A percentile compares a stretch with the other conserved stretches of the same genome.
Conservation (phyloP, 352 stramenopile genomes). For the Pythium utonaiense region DNA sequence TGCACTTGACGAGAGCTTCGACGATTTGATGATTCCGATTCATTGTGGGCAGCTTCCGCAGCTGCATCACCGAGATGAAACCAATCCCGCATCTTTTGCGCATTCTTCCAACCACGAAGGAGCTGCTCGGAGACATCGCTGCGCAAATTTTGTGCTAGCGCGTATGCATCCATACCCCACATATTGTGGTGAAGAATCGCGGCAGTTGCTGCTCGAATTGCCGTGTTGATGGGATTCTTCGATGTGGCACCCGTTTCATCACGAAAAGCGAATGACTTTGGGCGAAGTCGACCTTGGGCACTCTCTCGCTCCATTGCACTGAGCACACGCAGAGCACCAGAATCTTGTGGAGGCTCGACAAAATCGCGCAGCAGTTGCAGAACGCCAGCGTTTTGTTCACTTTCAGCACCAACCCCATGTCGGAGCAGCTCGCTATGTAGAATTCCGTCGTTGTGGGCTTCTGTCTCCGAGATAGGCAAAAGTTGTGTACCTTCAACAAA, state of each 20-base stretch:
- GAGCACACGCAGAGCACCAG: conserved; percentile 27
- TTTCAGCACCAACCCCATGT: conserved; percentile 41
- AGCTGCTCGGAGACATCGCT: conserved; percentile 64
- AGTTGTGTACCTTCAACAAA: conserved; percentile 49
- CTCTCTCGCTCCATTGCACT: conserved; percentile 12
- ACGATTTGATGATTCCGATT: conserved; percentile 19
- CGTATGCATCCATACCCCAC: conserved; percentile 82
- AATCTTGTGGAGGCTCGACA: conserved; percentile 31
- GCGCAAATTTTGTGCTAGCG: conserved; percentile 53
- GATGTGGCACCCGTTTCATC: background rate
- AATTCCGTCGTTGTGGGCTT: conserved; percentile 47
- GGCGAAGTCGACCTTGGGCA: conserved; percentile 1
- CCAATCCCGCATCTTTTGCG: conserved; percentile 86
- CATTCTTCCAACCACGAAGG: conserved; percentile 74
- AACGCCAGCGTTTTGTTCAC: conserved; percentile 58
- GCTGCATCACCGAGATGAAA: conserved; percentile 79
- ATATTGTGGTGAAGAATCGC: conserved; percentile 86
- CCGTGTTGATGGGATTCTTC: conserved; percentile 38
- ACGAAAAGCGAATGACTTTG: background rate
- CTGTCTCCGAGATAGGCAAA: conserved; percentile 41
- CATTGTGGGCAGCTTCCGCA: conserved; percentile 38
- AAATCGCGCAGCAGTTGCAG: conserved; percentile 61
- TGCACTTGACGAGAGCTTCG: conserved; percentile 11
- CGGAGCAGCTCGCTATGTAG: conserved; percentile 70
- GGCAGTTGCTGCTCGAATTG: conserved; percentile 65